A percentile compares a stretch with the other conserved stretches of the same genome.
These are phyloP conservation scores for Monilinia polystroma DNA, from an alignment of 2,329 filamentous ascomycete species.

Conservation along the genomic window DNA sequence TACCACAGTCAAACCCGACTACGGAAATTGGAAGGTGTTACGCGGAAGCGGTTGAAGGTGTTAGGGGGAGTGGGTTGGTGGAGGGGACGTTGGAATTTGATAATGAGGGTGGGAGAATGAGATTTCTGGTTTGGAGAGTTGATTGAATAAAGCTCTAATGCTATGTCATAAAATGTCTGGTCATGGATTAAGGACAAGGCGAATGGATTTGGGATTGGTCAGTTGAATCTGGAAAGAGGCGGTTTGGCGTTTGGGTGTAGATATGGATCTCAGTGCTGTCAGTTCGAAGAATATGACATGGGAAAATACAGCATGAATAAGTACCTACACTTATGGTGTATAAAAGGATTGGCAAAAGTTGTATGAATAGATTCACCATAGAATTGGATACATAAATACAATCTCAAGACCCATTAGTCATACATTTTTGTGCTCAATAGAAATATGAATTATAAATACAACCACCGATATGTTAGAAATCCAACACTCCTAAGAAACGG, in stretches of 20 bases:
- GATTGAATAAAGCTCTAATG: conserved; percentile 27
- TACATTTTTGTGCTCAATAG: background rate
- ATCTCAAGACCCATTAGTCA: background rate
- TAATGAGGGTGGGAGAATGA: conserved; percentile 26
- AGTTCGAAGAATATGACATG: background rate
- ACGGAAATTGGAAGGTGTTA: conserved; percentile 22
- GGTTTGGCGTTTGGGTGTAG: background rate
- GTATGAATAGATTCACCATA: background rate
- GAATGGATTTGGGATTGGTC: background rate
- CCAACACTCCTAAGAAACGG: too few relatives aligned
- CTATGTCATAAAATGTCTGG: background rate
- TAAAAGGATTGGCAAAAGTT: background rate
- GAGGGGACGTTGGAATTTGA: conserved; percentile 31
- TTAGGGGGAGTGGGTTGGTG: conserved; percentile 27
- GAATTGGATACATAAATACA: background rate
- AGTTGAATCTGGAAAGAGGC: background rate
- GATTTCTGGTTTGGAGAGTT: conserved; percentile 35
- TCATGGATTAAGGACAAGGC: too few relatives aligned
- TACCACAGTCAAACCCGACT: background rate
- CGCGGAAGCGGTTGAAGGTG: conserved; percentile 27
- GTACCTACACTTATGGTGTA: background rate
- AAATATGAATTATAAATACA: background rate
- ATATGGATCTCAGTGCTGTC: background rate
- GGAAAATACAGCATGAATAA: background rate
- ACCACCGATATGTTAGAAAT: too few relatives aligned